Conservation (phyloP, 2,329 filamentous ascomycete genomes). For the Fusarium lyarnte region DNA sequence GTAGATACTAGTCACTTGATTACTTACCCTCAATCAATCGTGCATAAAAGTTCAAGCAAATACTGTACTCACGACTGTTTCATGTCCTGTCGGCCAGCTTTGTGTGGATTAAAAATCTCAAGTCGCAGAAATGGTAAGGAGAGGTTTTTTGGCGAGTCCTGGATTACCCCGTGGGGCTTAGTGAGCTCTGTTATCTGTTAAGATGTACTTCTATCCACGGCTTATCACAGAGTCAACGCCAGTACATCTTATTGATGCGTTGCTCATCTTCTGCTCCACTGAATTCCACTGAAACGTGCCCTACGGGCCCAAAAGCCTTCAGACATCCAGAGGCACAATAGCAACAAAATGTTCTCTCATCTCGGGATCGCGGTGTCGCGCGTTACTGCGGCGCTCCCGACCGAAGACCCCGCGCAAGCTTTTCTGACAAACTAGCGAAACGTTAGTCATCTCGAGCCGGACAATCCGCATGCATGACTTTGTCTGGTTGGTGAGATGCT, state of each 20-base stretch:
- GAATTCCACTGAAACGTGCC: background rate
- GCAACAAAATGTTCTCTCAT: background rate
- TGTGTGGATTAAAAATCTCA: rapidly evolving
- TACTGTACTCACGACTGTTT: rapidly evolving
- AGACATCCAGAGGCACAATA: background rate
- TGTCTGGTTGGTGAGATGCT: background rate
- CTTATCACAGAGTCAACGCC: rapidly evolving
- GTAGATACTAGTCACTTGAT: rapidly evolving
- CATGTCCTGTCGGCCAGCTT: rapidly evolving
- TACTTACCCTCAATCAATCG: rapidly evolving
- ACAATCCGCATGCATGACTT: background rate
- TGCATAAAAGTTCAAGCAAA: background rate
- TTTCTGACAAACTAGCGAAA: background rate
- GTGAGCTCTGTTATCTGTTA: background rate
- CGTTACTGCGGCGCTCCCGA: background rate
- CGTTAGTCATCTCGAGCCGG: slow-evolving; percentile 1
- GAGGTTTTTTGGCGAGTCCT: rapidly evolving
- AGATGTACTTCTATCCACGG: rapidly evolving
- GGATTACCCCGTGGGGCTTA: background rate
- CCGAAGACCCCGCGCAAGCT: background rate
- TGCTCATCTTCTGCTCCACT: background rate
- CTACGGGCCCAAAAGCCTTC: background rate
- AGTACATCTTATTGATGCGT: background rate
- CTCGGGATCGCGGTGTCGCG: background rate
- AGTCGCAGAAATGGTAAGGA: rapidly evolving